Evolutionary conservation across 1,284 basidiomycete genomes (phyloP).

Genomic region (Sphaerobolus stellatus): DNA sequence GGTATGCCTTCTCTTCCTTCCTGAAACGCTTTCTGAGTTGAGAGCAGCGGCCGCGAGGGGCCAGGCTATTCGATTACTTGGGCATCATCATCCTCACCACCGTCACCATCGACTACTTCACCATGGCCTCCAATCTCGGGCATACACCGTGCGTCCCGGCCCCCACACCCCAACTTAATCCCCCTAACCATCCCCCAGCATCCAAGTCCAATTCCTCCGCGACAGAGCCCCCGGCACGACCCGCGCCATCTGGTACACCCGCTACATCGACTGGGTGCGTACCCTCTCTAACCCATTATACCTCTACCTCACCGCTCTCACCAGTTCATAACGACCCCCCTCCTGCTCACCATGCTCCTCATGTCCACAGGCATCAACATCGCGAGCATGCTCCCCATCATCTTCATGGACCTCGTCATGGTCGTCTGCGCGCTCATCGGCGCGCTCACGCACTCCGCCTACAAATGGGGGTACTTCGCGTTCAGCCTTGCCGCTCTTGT

Average conservation of each 20-base stretch:
- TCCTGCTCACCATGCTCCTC: slow-evolving; percentile 52
- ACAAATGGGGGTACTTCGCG: slow-evolving; percentile 54
- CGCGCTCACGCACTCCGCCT: slow-evolving; percentile 45
- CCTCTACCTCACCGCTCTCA: neutral
- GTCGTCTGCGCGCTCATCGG: slow-evolving; percentile 56
- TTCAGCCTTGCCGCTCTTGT: slow-evolving; percentile 48
- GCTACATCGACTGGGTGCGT: slow-evolving; percentile 52
- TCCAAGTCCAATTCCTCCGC: slow-evolving; percentile 48
- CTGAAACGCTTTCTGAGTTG: neutral
- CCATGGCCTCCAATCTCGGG: slow-evolving; percentile 62
- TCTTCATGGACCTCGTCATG: slow-evolving; percentile 53
- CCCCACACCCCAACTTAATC: neutral
- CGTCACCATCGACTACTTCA: slow-evolving; percentile 47
- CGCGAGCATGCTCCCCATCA: slow-evolving; percentile 49
- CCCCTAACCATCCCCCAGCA: slow-evolving; percentile 1
- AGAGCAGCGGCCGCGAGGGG: slow-evolving; percentile 34
- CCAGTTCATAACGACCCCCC: slow-evolving; percentile 53
- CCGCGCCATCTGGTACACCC: slow-evolving; percentile 52
- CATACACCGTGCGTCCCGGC: slow-evolving; percentile 38
- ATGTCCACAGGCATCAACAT: slow-evolving; percentile 53
- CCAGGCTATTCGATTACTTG: slow-evolving; percentile 49
- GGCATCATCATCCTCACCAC: slow-evolving; percentile 47
- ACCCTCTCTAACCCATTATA: neutral
- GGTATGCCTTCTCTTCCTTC: slow-evolving; percentile 22
- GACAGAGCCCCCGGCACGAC: slow-evolving; percentile 30